Percentiles rank a stretch among this genome's conserved stretches.
Conservation (phyloP, 2,329 filamentous ascomycete species). For the Chaetothyriales sp. region DNA sequence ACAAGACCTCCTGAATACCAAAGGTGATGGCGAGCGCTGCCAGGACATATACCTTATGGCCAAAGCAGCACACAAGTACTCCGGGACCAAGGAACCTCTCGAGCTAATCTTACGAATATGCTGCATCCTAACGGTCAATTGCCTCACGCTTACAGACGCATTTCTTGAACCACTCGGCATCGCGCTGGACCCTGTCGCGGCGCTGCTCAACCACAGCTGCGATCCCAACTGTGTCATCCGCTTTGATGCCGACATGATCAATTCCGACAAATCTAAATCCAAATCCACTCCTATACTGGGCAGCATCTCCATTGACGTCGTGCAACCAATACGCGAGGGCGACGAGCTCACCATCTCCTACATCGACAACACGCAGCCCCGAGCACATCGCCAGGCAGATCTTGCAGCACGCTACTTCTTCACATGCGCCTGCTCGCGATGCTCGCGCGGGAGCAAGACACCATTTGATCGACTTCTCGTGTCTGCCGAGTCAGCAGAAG, state of each 20-base stretch:
- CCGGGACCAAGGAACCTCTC: conserved; percentile 31
- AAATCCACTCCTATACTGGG: conserved; percentile 1
- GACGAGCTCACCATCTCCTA: conserved; percentile 51
- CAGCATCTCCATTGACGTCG: conserved; percentile 21
- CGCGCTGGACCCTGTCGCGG: conserved; percentile 42
- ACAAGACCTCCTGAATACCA: conserved; percentile 31
- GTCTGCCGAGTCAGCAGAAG: conserved; percentile 18
- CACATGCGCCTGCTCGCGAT: conserved; percentile 42
- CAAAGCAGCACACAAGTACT: conserved; percentile 41
- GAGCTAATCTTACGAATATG: conserved; percentile 32
- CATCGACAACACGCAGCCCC: conserved; percentile 43
- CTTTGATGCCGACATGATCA: conserved; percentile 34
- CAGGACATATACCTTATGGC: conserved; percentile 40
- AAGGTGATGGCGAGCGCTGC: conserved; percentile 27
- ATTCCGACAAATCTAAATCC: conserved; percentile 18
- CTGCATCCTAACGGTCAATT: conserved; percentile 35
- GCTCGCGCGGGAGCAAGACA: conserved; percentile 18
- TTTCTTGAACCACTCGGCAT: conserved; percentile 46
- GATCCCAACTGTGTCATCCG: conserved; percentile 45
- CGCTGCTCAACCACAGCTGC: conserved; percentile 49
- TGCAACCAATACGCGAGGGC: conserved; percentile 38
- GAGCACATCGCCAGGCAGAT: conserved; percentile 37
- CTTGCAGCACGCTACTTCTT: conserved; percentile 46
- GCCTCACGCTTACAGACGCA: conserved; percentile 42
- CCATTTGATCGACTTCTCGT: conserved; percentile 13